A percentile compares a stretch with the other conserved stretches of the same genome.
These are phyloP conservation scores for Starmerella stellata DNA, from an alignment of 805 yeast species.

Conservation along the genomic window DNA sequence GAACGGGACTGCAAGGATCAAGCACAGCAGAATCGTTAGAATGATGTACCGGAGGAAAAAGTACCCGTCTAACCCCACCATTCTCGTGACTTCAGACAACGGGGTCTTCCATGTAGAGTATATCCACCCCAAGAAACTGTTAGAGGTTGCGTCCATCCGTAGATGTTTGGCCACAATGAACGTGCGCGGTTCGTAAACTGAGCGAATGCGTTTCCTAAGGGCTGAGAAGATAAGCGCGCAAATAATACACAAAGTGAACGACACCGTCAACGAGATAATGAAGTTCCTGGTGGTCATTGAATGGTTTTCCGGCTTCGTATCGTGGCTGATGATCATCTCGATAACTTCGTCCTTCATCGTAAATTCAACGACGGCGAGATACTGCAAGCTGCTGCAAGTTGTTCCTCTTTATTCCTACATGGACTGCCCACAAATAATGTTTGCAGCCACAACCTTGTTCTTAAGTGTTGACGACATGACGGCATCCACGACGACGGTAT, in stretches of 20 bases:
- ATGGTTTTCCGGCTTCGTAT: slow-evolving; percentile 6
- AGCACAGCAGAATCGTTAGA: slow-evolving; percentile 34
- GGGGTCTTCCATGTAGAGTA: slow-evolving; percentile 27
- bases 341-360: slow-evolving; percentile 12
- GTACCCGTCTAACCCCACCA: slow-evolving; percentile 55
- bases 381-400: too few relatives aligned
- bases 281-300: slow-evolving; percentile 14
- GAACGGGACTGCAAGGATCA: slow-evolving; percentile 34
- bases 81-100: slow-evolving; percentile 28
- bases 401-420: too few relatives aligned
- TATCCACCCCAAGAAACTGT: slow-evolving; percentile 42
- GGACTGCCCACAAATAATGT: too few relatives aligned
- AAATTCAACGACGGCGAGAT: too few relatives aligned
- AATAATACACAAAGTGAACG: slow-evolving; percentile 31
- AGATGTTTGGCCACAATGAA: slow-evolving; percentile 28
- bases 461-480: too few relatives aligned
- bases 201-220: slow-evolving; percentile 23
- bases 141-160: slow-evolving; percentile 19
- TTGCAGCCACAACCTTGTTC: too few relatives aligned
- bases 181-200: slow-evolving; percentile 40
- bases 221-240: slow-evolving; percentile 29
- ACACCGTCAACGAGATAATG: slow-evolving; percentile 27
- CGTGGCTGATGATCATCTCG: slow-evolving; percentile 12
- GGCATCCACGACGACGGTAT: too few relatives aligned
- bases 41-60: slow-evolving; percentile 47